phyloP scores from a whole-genome alignment of 2,329 filamentous ascomycete species.

The Leptographium procerum region DNA sequence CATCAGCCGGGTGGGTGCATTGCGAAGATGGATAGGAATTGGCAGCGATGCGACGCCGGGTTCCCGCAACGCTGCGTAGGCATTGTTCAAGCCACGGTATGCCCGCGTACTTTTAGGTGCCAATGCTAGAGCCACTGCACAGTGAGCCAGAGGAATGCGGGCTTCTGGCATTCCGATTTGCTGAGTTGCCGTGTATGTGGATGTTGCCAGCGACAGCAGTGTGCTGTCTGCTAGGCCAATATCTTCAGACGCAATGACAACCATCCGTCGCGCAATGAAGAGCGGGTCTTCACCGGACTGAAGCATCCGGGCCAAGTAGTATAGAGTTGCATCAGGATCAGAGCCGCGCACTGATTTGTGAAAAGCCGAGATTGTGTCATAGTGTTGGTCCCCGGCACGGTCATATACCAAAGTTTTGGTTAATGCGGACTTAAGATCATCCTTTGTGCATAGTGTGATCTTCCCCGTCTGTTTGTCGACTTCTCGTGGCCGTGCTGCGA shows the following conservation, averaged over 20 bases:
- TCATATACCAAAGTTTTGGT: slow-evolving; percentile 95
- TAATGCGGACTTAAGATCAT: slow-evolving; percentile 67
- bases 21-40: slow-evolving; percentile 77
- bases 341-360: slow-evolving; percentile 90
- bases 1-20: slow-evolving; percentile 88
- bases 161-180: slow-evolving; percentile 95
- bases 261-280: slow-evolving; percentile 83
- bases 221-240: slow-evolving; percentile 81
- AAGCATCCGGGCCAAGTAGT: slow-evolving; percentile 93
- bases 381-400: slow-evolving; percentile 88
- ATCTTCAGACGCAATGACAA: slow-evolving; percentile 91
- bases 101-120: slow-evolving; percentile 79
- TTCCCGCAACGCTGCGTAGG: slow-evolving; percentile 66
- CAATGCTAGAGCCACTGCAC: slow-evolving; percentile 65
- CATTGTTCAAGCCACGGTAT: slow-evolving; percentile 73
- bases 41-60: slow-evolving; percentile 73
- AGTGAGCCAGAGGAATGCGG: slow-evolving; percentile 82
- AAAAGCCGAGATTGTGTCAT: slow-evolving; percentile 93
- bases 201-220: slow-evolving; percentile 73
- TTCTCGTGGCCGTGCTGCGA: slow-evolving; percentile 34
- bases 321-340: slow-evolving; percentile 77
- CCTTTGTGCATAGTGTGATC: slow-evolving; percentile 54
- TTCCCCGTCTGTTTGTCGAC: slow-evolving; percentile 16
- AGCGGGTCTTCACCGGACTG: slow-evolving; percentile 88
- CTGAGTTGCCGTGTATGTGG: slow-evolving; percentile 76